These are phyloP conservation scores for Climacium dendroides DNA, from an alignment of 225 moss, liverwort and hornwort species.

Conservation along the genomic window DNA sequence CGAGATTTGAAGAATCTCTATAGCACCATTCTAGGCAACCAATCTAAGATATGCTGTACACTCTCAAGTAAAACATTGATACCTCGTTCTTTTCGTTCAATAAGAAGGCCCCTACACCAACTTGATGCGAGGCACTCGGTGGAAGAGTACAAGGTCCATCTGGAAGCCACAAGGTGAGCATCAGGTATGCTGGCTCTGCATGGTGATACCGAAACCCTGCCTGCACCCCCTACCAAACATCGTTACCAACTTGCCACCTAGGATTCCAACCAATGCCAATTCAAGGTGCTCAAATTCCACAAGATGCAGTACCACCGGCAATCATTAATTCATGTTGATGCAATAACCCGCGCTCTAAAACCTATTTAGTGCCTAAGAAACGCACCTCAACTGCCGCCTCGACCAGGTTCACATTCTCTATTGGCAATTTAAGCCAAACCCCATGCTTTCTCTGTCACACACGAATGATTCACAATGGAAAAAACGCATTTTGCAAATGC, in stretches of 20 bases:
- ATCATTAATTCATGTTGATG: background rate
- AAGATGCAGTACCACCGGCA: background rate
- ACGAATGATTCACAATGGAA: background rate
- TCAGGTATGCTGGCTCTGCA: conserved; percentile 50
- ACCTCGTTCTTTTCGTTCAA: conserved; percentile 59
- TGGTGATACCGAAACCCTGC: conserved; percentile 60
- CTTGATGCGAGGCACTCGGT: conserved; percentile 55
- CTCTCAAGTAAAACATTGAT: background rate
- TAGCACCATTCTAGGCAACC: background rate
- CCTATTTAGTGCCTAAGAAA: background rate
- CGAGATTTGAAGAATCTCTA: background rate
- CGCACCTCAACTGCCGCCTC: conserved; percentile 31
- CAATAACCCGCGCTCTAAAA: background rate
- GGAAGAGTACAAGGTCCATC: conserved; percentile 48
- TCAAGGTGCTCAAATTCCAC: background rate
- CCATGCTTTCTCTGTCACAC: conserved; percentile 25
- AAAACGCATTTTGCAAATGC: background rate
- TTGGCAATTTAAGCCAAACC: conserved; percentile 41
- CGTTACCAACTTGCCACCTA: background rate
- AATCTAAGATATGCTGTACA: background rate
- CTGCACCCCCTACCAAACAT: conserved; percentile 17
- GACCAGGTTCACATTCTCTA: conserved; percentile 28
- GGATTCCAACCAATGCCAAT: background rate
- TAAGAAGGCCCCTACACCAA: conserved; percentile 61
- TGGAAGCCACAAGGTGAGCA: conserved; percentile 67